Evolutionary conservation across 169 alveolate genomes (phyloP).

Genomic region (Eimeria nieschulzi): DNA sequence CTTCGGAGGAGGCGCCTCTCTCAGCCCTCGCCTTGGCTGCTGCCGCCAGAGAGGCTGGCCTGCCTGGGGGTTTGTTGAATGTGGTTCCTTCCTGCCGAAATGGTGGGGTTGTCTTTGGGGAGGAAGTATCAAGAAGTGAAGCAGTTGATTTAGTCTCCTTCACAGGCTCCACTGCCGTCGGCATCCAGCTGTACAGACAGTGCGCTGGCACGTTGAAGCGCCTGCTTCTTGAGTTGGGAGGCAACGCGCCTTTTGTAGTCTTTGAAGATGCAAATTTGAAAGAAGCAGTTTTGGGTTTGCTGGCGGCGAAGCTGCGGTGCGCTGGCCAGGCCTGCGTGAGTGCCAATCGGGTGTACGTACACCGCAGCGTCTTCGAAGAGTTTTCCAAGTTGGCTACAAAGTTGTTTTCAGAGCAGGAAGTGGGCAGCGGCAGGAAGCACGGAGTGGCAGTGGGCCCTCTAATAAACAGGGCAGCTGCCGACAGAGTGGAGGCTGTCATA

Average conservation of each 20-base stretch:
- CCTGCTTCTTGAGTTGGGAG: slow-evolving; percentile 73
- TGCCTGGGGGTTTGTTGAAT: slow-evolving; percentile 64
- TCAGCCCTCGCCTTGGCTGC: slow-evolving; percentile 61
- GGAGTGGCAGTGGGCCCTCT: slow-evolving; percentile 75
- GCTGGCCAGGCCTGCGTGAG: slow-evolving; percentile 77
- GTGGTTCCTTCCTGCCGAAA: slow-evolving; percentile 23
- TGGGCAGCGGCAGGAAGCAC: slow-evolving; percentile 58
- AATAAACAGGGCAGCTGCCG: slow-evolving; percentile 63
- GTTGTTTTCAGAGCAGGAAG: slow-evolving; percentile 40
- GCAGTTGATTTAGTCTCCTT: slow-evolving; percentile 67
- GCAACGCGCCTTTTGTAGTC: slow-evolving; percentile 77
- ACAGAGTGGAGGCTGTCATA: slow-evolving; percentile 42
- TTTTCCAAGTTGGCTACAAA: slow-evolving; percentile 1
- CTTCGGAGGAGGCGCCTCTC: slow-evolving; percentile 65
- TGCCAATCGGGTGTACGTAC: slow-evolving; percentile 76
- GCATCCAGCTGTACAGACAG: slow-evolving; percentile 69
- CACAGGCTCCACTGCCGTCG: slow-evolving; percentile 76
- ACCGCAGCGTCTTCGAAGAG: slow-evolving; percentile 50
- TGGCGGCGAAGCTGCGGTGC: slow-evolving; percentile 72
- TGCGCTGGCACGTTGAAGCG: slow-evolving; percentile 68
- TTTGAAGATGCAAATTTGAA: slow-evolving; percentile 76
- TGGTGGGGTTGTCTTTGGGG: slow-evolving; percentile 23
- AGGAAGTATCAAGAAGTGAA: neutral
- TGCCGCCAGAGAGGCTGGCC: slow-evolving; percentile 71
- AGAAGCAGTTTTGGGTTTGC: slow-evolving; percentile 73